phyloP scores from a whole-genome alignment of 1,139 yeast genomes.

The Pichia sp. region DNA sequence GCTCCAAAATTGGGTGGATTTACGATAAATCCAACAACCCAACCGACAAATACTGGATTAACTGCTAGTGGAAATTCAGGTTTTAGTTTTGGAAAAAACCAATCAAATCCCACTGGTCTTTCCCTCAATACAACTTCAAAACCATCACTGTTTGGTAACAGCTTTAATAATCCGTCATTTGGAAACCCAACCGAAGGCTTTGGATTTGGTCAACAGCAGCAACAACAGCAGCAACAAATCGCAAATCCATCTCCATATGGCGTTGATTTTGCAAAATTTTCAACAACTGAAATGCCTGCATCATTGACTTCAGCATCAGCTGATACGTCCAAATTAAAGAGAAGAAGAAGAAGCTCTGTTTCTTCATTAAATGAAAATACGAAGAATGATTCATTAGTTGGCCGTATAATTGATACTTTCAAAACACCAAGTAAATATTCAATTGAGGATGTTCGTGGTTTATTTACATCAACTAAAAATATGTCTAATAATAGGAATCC shows the following conservation, averaged over 20 bases:
- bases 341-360: conserved; percentile 23
- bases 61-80: background rate
- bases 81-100: background rate
- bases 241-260: conserved; percentile 22
- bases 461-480: conserved; percentile 23
- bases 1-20: conserved; percentile 1
- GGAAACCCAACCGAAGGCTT: conserved; percentile 4
- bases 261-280: conserved; percentile 15
- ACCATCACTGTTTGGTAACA: conserved; percentile 26
- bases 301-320: conserved; percentile 21
- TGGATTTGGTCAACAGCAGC: conserved; percentile 18
- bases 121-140: conserved; percentile 20
- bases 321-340: conserved; percentile 14
- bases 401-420: conserved; percentile 22
- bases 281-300: conserved; percentile 25
- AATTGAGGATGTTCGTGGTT: conserved; percentile 25
- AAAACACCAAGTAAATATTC: conserved; percentile 19
- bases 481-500: background rate
- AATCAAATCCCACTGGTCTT: conserved; percentile 6
- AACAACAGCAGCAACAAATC: conserved; percentile 18
- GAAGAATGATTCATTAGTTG: conserved; percentile 19
- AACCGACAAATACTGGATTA: background rate
- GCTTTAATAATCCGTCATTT: conserved; percentile 15
- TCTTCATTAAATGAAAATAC: conserved; percentile 4
- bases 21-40: background rate